Percentiles rank a stretch among this genome's conserved stretches.
phyloP scores from a whole-genome alignment of 345 rosid genomes.

The Boechera stricta region DNA sequence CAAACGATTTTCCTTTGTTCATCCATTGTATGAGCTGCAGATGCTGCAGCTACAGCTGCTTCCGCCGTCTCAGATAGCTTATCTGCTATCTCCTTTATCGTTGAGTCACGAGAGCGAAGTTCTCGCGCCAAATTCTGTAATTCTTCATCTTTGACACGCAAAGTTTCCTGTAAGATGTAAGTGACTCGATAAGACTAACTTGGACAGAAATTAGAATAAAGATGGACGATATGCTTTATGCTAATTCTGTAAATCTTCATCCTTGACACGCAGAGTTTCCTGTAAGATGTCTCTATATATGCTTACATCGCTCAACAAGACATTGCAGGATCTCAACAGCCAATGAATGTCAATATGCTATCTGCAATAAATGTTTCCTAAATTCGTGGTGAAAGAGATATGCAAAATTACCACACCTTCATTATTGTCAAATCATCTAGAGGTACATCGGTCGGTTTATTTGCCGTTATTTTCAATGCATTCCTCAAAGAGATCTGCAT shows the following conservation, averaged over 20 bases:
- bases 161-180: constrained; percentile 75
- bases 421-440: constrained; percentile 93
- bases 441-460: constrained; percentile 73
- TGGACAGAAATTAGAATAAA: constrained; percentile 4
- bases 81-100: constrained; percentile 87
- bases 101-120: constrained; percentile 90
- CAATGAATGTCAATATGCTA: constrained; percentile 8
- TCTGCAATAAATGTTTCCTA: not conserved
- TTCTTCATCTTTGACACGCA: constrained; percentile 95
- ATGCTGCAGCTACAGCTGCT: constrained; percentile 98
- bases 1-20: constrained; percentile 84
- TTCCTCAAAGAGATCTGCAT: constrained; percentile 97
- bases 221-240: not conserved
- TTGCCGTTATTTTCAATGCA: constrained; percentile 70
- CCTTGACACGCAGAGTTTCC: constrained; percentile 80
- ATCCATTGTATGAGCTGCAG: constrained; percentile 92
- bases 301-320: constrained; percentile 13
- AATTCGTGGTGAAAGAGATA: constrained; percentile 5
- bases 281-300: constrained; percentile 41
- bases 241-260: constrained; percentile 70
- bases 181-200: constrained; percentile 9
- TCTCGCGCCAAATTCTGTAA: constrained; percentile 85
- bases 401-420: constrained; percentile 60
- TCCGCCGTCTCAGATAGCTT: constrained; percentile 95
- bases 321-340: constrained; percentile 18